Base-by-base conservation (phyloP, 2,329 filamentous ascomycete species). In the Colletotrichum chrysophilum region DNA sequence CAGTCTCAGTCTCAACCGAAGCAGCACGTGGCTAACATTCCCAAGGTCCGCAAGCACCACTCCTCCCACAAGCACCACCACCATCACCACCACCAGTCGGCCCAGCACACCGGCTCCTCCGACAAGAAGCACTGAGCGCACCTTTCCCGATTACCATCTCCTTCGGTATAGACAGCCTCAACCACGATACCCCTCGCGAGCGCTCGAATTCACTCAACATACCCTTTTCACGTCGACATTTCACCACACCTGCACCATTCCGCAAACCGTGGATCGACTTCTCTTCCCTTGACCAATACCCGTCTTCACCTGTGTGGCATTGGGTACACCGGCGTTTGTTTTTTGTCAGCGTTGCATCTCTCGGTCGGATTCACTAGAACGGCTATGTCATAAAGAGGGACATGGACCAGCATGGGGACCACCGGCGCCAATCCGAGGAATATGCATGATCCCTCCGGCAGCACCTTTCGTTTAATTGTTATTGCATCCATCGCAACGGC, bases 1-100 rank as follows among this genome's bases (percentile, higher is more conserved):
- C 34, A 5, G 14, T 4, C 18, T 26, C 43, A 24, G 9, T 12
- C 24, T 21, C 13, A 30, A 26, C 55, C 26, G 55, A 24, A 34
- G 14, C 13, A 32, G 21, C 13, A 6, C 43, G 12, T 24, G n/a
- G n/a, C 58, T 77, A 70, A 77, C 76, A 36, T 14, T 26, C 12
- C n/a, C 5, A 38, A 77, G 76, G 73, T 77, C 34, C 76, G 76
- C 69, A 77, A 77, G 43, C 73, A 77, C 26, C 68, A 76, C 66
- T 76, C 74, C 18, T 76, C 74, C 18, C 74, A 75, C 52, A 69
- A 76, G 48, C 74, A 76, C 36, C 69, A 75, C 10, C 68, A 76
- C 30, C 69, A 75, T 16, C 68, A 70, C 16, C 74, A 76, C 48
- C 74, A 76, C 66, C 65, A 74, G 16, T 56, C 65, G 52, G 32